Base-by-base conservation (phyloP, 768 basidiomycete species). In the Russula sp. region DNA sequence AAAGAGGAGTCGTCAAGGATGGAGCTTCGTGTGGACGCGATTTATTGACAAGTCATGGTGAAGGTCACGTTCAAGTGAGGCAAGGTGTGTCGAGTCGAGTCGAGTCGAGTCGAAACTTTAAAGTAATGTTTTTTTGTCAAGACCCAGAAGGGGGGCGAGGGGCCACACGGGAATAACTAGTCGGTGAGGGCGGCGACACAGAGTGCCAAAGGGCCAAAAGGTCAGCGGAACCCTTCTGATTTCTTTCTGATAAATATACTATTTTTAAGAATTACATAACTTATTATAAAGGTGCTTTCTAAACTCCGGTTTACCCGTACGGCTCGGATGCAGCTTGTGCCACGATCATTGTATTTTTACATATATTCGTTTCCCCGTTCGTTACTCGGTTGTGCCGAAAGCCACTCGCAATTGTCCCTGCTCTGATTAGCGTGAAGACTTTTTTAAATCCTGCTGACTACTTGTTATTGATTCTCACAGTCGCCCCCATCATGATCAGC, bases 41-140 rank as follows among this genome's bases (percentile, higher is more conserved):
- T 73, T 75, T 75, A 75, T 72, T 68, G 73, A 64, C 73, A 68
- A 69, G 72, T 75, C 76, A 77, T 77, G 75, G 72, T 70, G 71
- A 66, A 68, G 59, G 65, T 65, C 62, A 74, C 71, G 75, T 71
- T 72, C 66, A 65, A 58, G 48, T 64, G 63, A 50, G 40, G 63
- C 22, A 14, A 20, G 57, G 34, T 57, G 39, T 63, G 42, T 56
- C 55, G 42, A 56, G 32, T 62, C 40, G 35, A 47, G 42, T 59
- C 35, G 62, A 55, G 50, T 53, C 45, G 68, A 68, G 55, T 67
- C 52, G 59, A 37, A 57, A 61, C 51, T 32, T 54, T 47, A 31
- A 45, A 34, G 40, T 51, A 45, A n/a, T 32, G 6, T 27, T 27
- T 10, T 37, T 37, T 18, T n/a, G 39, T 51, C 22, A 37, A 37